Percentiles rank a stretch among this genome's conserved stretches.
These are phyloP conservation scores for Orychophragmus violaceus DNA, from an alignment of 345 rosid species.

Conservation along the genomic window DNA sequence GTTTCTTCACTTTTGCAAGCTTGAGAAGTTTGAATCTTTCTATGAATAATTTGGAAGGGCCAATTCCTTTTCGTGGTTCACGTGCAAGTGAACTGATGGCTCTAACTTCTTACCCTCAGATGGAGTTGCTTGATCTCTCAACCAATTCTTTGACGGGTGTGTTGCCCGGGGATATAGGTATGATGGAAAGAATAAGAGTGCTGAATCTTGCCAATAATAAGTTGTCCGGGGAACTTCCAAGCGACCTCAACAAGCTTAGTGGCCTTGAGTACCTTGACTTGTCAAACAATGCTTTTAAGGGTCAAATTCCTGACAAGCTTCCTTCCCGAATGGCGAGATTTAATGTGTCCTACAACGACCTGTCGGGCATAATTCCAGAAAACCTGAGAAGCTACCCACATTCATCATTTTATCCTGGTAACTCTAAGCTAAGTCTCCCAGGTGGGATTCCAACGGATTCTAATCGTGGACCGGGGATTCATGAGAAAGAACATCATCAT, in stretches of 20 bases:
- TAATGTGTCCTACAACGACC: conserved; percentile 72
- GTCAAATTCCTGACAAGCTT: conserved; percentile 62
- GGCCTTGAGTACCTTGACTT: conserved; percentile 71
- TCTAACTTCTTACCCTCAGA: conserved; percentile 38
- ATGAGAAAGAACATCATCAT: conserved; percentile 24
- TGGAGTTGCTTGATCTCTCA: conserved; percentile 93
- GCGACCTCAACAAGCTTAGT: conserved; percentile 65
- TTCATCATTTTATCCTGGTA: conserved; percentile 75
- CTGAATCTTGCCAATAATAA: conserved; percentile 69
- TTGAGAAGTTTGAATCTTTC: conserved; percentile 76
- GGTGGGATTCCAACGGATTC: conserved; percentile 22
- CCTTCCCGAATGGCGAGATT: conserved; percentile 47
- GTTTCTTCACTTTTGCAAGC: conserved; percentile 48
- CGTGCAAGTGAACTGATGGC: conserved; percentile 51
- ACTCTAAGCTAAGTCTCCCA: conserved; percentile 41
- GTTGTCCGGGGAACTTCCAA: conserved; percentile 64
- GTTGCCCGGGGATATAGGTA: conserved; percentile 61
- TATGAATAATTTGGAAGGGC: conserved; percentile 58
- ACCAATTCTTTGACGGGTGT: conserved; percentile 57
- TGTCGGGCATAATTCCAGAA: conserved; percentile 63
- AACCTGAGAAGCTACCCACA: conserved; percentile 41
- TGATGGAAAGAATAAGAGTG: conserved; percentile 46
- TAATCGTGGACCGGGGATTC: not conserved
- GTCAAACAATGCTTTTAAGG: conserved; percentile 66
- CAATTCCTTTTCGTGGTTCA: conserved; percentile 57